phyloP scores from a whole-genome alignment of 2,329 filamentous ascomycete species.

The Diaporthe australafricana region DNA sequence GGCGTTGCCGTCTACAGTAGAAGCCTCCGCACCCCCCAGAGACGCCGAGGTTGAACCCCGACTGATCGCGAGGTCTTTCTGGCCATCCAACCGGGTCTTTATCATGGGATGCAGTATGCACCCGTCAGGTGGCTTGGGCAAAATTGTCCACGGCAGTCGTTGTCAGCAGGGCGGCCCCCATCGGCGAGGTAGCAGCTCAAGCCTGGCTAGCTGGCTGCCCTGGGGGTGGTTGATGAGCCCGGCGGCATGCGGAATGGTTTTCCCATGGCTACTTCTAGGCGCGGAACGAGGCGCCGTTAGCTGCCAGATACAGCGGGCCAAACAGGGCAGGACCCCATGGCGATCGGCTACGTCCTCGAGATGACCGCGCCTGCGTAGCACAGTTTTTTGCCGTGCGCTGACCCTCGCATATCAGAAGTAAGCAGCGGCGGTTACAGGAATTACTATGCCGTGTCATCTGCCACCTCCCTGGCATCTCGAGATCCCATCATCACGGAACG shows the following conservation, averaged over 20 bases:
- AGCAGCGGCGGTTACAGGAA: slow-evolving; percentile 14
- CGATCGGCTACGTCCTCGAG: slow-evolving; percentile 7
- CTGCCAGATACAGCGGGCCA: slow-evolving; percentile 24
- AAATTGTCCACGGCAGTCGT: slow-evolving; percentile 25
- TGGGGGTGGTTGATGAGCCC: slow-evolving; percentile 3
- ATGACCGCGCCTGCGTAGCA: background rate
- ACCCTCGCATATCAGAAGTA: slow-evolving; percentile 29
- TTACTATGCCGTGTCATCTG: slow-evolving; percentile 26
- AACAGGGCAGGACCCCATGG: slow-evolving; percentile 17
- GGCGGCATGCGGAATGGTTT: slow-evolving; percentile 28
- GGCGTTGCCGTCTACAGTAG: slow-evolving; percentile 2
- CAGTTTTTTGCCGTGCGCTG: slow-evolving; percentile 9
- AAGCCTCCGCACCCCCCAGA: background rate
- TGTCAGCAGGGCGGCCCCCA: slow-evolving; percentile 24
- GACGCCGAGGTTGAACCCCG: background rate
- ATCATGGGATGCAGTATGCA: slow-evolving; percentile 27
- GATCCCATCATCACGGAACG: slow-evolving; percentile 21
- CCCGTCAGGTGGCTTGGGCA: slow-evolving; percentile 18
- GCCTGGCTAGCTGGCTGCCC: background rate
- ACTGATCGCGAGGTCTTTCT: slow-evolving; percentile 23
- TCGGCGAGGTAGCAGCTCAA: background rate
- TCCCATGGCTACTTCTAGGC: slow-evolving; percentile 26
- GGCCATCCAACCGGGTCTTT: slow-evolving; percentile 27
- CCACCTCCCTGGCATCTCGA: slow-evolving; percentile 15
- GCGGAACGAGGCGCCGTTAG: slow-evolving; percentile 28